Percentiles rank a stretch among this genome's conserved stretches.
These are phyloP conservation scores for Pseudogymnoascus sp. DNA, from an alignment of 2,329 filamentous ascomycete species.

Conservation along the genomic window DNA sequence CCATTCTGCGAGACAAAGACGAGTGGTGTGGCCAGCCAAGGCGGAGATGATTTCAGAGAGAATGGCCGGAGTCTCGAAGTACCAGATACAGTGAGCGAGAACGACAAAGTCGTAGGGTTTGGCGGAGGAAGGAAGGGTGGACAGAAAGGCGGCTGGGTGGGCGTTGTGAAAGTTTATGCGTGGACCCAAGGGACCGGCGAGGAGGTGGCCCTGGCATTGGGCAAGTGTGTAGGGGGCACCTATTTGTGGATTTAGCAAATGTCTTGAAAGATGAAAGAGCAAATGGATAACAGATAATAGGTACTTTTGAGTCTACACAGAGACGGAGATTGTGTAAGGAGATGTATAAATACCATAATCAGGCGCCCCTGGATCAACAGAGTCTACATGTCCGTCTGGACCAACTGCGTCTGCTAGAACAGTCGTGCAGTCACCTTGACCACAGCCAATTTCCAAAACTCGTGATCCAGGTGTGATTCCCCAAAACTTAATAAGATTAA, in stretches of 20 bases:
- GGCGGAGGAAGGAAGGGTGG: constrained; percentile 12
- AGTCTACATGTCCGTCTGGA: constrained; percentile 37
- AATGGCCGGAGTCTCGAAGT: constrained; percentile 36
- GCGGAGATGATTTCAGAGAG: constrained; percentile 31
- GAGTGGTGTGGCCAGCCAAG: constrained; percentile 28
- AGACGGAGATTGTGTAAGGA: constrained; percentile 2
- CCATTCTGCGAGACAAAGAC: constrained; percentile 40
- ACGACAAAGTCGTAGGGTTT: constrained; percentile 37
- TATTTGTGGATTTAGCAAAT: constrained; percentile 10
- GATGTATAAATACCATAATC: constrained; percentile 35
- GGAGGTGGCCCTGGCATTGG: constrained; percentile 40
- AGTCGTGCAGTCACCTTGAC: constrained; percentile 49
- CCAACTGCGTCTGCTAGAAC: constrained; percentile 43
- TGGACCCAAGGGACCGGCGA: constrained; percentile 30
- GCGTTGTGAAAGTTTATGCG: constrained; percentile 37
- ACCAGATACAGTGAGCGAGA: constrained; percentile 45
- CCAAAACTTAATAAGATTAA: constrained; percentile 31
- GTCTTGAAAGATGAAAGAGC: background rate
- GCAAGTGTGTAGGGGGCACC: constrained; percentile 41
- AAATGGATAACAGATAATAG: background rate
- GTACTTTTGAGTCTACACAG: background rate
- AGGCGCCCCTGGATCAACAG: constrained; percentile 42
- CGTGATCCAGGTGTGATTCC: constrained; percentile 31
- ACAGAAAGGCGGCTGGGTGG: constrained; percentile 30
- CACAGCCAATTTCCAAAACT: constrained; percentile 50